Conservation (phyloP, 805 yeast genomes). For the Pichia gijzeniarum region DNA sequence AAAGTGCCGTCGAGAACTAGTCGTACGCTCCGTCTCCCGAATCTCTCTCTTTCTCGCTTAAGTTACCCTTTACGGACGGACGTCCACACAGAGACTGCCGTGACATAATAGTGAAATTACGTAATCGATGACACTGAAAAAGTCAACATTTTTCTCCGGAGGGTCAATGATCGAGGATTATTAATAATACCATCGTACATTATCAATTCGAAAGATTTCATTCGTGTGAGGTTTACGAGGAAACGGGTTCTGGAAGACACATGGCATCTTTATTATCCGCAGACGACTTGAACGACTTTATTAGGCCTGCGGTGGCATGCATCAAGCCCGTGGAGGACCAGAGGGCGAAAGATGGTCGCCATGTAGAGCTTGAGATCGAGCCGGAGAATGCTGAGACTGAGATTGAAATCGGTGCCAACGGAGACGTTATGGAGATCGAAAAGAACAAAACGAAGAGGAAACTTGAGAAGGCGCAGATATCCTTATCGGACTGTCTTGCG, state of each 20-base stretch:
- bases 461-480: constrained; percentile 77
- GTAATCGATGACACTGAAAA: too few species aligned
- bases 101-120: too few species aligned
- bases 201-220: too few species aligned
- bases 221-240: too few species aligned
- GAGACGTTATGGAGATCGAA: constrained; percentile 46
- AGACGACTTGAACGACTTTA: constrained; percentile 90
- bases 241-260: background rate
- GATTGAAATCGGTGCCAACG: constrained; percentile 32
- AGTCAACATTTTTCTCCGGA: too few species aligned
- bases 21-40: too few species aligned
- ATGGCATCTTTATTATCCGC: constrained; percentile 89
- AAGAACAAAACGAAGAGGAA: constrained; percentile 44
- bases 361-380: constrained; percentile 35
- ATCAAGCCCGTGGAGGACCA: constrained; percentile 68
- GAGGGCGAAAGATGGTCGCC: constrained; percentile 9
- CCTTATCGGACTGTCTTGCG: constrained; percentile 88
- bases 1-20: too few species aligned
- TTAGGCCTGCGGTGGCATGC: constrained; percentile 91
- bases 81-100: too few species aligned
- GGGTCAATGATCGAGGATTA: too few species aligned
- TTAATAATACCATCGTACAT: too few species aligned
- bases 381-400: constrained; percentile 39
- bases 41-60: too few species aligned
- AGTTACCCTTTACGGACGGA: too few species aligned